Conservation (phyloP, 2,329 filamentous ascomycete species). For the Myrmaecium sp. region DNA sequence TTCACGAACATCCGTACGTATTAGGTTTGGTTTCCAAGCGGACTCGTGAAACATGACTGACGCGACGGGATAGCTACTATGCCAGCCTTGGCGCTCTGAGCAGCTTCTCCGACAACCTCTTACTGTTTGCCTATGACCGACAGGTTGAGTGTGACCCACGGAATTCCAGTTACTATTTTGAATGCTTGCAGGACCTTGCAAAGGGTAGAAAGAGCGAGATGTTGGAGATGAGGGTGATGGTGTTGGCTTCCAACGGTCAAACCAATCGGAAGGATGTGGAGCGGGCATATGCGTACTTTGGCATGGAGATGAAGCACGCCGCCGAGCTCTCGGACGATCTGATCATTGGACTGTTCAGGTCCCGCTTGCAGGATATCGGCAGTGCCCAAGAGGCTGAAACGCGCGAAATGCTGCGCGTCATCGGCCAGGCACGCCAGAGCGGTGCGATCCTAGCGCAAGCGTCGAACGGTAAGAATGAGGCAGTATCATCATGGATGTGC, state of each 20-base stretch:
- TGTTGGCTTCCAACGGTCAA: slow-evolving; percentile 41
- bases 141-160: slow-evolving; percentile 39
- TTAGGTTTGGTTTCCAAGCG: not conserved
- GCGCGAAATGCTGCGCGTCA: slow-evolving; percentile 38
- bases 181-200: slow-evolving; percentile 45
- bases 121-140: slow-evolving; percentile 45
- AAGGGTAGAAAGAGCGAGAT: slow-evolving; percentile 36
- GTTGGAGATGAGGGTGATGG: slow-evolving; percentile 40
- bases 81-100: slow-evolving; percentile 44
- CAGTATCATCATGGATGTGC: not conserved
- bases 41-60: not conserved
- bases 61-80: slow-evolving; percentile 28
- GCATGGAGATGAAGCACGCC: slow-evolving; percentile 28
- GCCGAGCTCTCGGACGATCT: slow-evolving; percentile 36
- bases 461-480: slow-evolving; percentile 29
- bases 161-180: slow-evolving; percentile 44
- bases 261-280: slow-evolving; percentile 39
- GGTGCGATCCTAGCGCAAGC: slow-evolving; percentile 40
- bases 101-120: slow-evolving; percentile 44
- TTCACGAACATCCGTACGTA: slow-evolving; percentile 1
- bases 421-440: slow-evolving; percentile 42
- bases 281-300: slow-evolving; percentile 42
- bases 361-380: slow-evolving; percentile 38
- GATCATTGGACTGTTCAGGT: slow-evolving; percentile 45
- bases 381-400: slow-evolving; percentile 37